Evolutionary conservation across 495 filamentous ascomycete species (phyloP), one percentile per base, ranked within the genome.

Genomic region (Aspergillus leporis): DNA sequence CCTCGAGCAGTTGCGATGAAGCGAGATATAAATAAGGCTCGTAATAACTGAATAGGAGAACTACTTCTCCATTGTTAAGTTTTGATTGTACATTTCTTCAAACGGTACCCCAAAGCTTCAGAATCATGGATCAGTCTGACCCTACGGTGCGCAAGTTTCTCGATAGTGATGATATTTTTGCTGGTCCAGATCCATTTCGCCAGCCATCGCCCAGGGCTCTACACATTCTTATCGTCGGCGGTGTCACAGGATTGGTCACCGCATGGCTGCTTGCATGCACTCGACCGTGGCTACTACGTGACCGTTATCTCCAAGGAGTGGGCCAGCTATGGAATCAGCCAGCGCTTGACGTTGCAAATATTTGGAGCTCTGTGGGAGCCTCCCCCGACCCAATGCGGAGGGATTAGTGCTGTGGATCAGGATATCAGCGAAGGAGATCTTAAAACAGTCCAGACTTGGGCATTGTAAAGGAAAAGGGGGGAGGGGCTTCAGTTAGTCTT

Each of bases 281-380:
- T 81, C 9, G 80, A 83, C 55, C 63, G 62, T 19, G 80, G 80
- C 34, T 81, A 79, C 66, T 66, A 67, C 12, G 80, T 82, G 48
- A 81, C 78, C 13, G 68, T 83, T 30, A 51, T 81, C 28, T 71
- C 79, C 25, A 75, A 69, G 45, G 68, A 77, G 34, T 83, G 78
- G 77, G 76, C 67, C 16, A 72, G 57, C 43, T 62, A 58, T 21
- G 51, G 21, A 38, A 55, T 65, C 23, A 55, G 68, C 21, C 63
- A 72, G 40, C 75, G 78, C 7, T 65, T 83, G 16, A 81, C 80
- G 10, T 81, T 80, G 6, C 80, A 83, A 58, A 74, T 80, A 23
- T 75, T 76, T 5, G 80, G 78, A 10, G 79, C 80, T 3, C 68
- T 83, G 1, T 83, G 80, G 80, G 78, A 83, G 58, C 78, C 66